These are phyloP conservation scores for Lichtheimia ornata DNA, from an alignment of 371 early-diverging fungal species.

Conservation along the genomic window DNA sequence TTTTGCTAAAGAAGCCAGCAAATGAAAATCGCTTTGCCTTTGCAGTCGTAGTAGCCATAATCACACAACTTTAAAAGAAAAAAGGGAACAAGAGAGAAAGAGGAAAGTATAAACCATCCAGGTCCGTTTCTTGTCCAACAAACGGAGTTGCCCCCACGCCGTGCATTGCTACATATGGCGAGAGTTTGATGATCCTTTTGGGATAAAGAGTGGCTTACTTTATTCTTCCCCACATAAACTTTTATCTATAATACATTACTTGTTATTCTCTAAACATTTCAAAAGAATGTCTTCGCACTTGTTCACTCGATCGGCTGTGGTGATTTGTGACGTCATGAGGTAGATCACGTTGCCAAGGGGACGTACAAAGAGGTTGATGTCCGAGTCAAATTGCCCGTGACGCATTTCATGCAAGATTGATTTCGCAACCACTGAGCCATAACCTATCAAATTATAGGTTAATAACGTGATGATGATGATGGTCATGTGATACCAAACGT, in stretches of 20 bases:
- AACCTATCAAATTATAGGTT: conserved; percentile 37
- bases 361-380: conserved; percentile 60
- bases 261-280: conserved; percentile 11
- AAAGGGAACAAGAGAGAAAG: no score
- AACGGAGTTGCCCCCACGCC: no score
- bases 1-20: conserved; percentile 26
- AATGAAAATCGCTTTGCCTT: conserved; percentile 39
- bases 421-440: conserved; percentile 56
- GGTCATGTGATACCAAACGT: neutral
- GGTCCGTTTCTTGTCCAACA: no score
- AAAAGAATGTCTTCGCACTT: conserved; percentile 54
- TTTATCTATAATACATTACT: no score
- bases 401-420: conserved; percentile 52
- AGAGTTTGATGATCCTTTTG: neutral
- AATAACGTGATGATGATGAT: neutral
- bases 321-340: conserved; percentile 70
- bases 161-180: no score
- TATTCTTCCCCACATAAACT: no score
- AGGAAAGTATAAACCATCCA: neutral
- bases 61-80: neutral
- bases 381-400: conserved; percentile 33
- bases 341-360: conserved; percentile 82
- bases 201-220: neutral
- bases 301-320: conserved; percentile 49
- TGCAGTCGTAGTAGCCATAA: conserved; percentile 4